Conservation (phyloP, 768 basidiomycete species). For the Zangia roseola region DNA sequence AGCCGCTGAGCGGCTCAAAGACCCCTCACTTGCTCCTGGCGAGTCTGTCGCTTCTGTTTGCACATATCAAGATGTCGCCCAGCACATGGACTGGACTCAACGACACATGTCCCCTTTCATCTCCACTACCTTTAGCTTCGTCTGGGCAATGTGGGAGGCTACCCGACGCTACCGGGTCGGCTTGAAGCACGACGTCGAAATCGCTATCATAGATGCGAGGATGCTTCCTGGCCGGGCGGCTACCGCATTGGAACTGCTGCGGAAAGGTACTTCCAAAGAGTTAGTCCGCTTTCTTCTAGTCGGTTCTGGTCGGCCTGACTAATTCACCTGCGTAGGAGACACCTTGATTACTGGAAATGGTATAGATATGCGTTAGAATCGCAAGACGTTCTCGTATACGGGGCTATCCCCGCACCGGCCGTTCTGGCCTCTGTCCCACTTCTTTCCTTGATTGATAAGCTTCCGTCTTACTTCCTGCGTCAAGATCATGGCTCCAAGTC, state of each 20-base stretch:
- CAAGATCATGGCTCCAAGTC: constrained; percentile 33
- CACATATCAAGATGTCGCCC: constrained; percentile 62
- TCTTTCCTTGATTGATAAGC: constrained; percentile 56
- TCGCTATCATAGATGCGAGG: constrained; percentile 73
- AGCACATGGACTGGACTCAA: constrained; percentile 80
- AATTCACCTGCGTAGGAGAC: constrained; percentile 42
- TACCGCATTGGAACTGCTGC: constrained; percentile 64
- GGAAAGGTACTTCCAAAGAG: constrained; percentile 53
- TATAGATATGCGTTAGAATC: constrained; percentile 72
- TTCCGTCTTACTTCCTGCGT: constrained; percentile 68
- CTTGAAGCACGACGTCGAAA: constrained; percentile 73
- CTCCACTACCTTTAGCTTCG: constrained; percentile 77
- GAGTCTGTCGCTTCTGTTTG: constrained; percentile 26
- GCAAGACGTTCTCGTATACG: constrained; percentile 71
- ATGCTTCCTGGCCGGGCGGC: constrained; percentile 55
- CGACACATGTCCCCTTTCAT: constrained; percentile 66
- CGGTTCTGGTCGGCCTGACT: background rate
- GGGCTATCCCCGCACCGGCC: constrained; percentile 62
- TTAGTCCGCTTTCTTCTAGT: constrained; percentile 34
- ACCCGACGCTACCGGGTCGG: constrained; percentile 68
- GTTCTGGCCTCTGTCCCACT: constrained; percentile 72
- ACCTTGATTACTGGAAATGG: constrained; percentile 72
- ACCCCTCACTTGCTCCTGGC: constrained; percentile 33
- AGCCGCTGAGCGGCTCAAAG: constrained; percentile 38
- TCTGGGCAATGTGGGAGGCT: constrained; percentile 83